phyloP scores from a whole-genome alignment of 352 stramenopile genomes.

The Pythium sukuiense region DNA sequence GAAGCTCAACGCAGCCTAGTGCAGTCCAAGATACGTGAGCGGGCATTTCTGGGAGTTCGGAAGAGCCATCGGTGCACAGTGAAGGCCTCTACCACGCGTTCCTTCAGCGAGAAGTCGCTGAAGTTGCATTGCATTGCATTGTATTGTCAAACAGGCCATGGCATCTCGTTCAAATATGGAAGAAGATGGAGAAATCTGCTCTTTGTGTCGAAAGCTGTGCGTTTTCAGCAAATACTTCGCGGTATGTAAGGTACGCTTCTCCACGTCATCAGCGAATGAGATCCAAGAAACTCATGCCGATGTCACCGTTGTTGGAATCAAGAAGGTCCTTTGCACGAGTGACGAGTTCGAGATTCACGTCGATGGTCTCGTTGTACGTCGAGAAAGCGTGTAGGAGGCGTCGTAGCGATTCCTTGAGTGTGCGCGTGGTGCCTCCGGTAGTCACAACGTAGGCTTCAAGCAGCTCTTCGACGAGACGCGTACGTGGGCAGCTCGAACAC shows the following conservation, averaged over 20 bases:
- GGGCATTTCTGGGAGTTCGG: too few species aligned
- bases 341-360: background rate
- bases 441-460: background rate
- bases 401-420: background rate
- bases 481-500: background rate
- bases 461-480: background rate
- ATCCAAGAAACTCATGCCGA: background rate
- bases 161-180: background rate
- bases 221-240: background rate
- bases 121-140: background rate
- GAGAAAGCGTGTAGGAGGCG: background rate
- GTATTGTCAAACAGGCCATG: background rate
- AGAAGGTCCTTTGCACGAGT: background rate
- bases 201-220: background rate
- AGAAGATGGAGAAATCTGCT: background rate
- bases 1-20: background rate
- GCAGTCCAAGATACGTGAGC: too few species aligned
- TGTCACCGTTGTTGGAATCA: background rate
- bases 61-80: too few species aligned
- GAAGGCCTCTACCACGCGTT: too few species aligned
- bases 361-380: background rate
- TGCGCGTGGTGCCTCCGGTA: background rate
- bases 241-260: background rate
- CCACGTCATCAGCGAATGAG: background rate
- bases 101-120: background rate